Base-by-base conservation (phyloP, 2,329 filamentous ascomycete species). In the Didymella lethalis region DNA sequence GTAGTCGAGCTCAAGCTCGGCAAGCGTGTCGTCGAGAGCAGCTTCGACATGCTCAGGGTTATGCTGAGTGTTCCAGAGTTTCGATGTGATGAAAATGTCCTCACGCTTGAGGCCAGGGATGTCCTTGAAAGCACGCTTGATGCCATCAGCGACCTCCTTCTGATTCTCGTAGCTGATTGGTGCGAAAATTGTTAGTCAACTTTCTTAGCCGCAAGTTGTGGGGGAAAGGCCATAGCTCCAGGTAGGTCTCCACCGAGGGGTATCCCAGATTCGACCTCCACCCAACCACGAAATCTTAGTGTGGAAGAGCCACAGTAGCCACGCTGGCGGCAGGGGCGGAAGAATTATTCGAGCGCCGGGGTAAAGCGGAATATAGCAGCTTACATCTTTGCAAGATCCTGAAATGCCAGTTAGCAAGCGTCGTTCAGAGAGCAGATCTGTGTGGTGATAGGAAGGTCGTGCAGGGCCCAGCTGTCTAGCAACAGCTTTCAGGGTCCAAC, bases 61-160 rank as follows among this genome's bases (percentile, higher is more conserved):
- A 82, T 96, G 91, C 85, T 93, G 95, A 65, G 88, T 88, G 82
- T 93, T 93, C 92, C 92, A 96, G 58, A 96, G 88, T 84, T 96
- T 96, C 76, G 90, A 92, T 62, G 93, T 94, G 57, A 73, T 70
- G 61, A 74, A 74, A 47, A 72, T 66, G 48, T 72, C 71, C 56
- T 74, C 70, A 44, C 68, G 69, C 64, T 71, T 72, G 36, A 69
- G 62, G 48, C 64, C 66, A 7, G 68, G 67, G 31, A 71, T 51
- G 46, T 72, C 69, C 38, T 65, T 64, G 59, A 68, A 72, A 18
- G 69, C 69, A 50, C 68, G 66, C 57, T 72, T 73, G 55, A 75
- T 65, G 45, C 69, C 71, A 32, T 69, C 52, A n/a, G 66, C 71
- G 31, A 73, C 68, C 46, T 74, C 72, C 28, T 67, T 66, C 44